These are phyloP conservation scores for Xylaria intraflava DNA, from an alignment of 495 filamentous ascomycete species.

Conservation along the genomic window DNA sequence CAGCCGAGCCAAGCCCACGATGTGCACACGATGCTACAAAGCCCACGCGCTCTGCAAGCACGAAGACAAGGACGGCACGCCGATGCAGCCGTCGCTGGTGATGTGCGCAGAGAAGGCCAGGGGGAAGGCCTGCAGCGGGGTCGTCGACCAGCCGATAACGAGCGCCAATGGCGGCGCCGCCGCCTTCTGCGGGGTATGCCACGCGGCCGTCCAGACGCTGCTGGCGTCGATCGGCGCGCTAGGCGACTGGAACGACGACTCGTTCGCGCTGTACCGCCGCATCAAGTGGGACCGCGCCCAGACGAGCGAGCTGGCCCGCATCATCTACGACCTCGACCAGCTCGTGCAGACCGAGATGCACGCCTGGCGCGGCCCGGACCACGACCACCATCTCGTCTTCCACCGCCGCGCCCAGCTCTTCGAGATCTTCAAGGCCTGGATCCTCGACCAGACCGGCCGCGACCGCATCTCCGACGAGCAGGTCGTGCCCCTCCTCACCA, in stretches of 20 bases:
- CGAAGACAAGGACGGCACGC: not conserved
- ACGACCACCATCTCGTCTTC: not conserved
- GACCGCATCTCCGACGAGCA: not conserved
- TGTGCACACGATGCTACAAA: not conserved
- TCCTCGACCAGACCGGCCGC: not conserved
- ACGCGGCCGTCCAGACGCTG: not conserved
- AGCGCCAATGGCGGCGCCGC: not conserved
- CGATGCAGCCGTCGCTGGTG: not conserved
- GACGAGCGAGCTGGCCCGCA: not conserved
- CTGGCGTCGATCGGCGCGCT: not conserved
- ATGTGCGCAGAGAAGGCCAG: not conserved
- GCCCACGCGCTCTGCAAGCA: not conserved
- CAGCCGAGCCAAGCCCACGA: not conserved
- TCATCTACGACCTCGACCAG: not conserved
- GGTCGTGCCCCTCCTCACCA: not conserved
- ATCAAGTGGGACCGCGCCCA: not conserved
- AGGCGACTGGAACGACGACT: not conserved
- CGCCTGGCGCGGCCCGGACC: not conserved
- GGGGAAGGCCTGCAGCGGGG: not conserved
- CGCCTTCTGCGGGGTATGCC: not conserved
- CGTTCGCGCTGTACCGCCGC: not conserved
- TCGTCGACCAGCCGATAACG: not conserved
- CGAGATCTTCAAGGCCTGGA: not conserved
- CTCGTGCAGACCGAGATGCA: not conserved
- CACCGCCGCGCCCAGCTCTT: not conserved